Evolutionary conservation across 306 rosid genomes (phyloP).

Genomic region (Gastrolobium villosum): DNA sequence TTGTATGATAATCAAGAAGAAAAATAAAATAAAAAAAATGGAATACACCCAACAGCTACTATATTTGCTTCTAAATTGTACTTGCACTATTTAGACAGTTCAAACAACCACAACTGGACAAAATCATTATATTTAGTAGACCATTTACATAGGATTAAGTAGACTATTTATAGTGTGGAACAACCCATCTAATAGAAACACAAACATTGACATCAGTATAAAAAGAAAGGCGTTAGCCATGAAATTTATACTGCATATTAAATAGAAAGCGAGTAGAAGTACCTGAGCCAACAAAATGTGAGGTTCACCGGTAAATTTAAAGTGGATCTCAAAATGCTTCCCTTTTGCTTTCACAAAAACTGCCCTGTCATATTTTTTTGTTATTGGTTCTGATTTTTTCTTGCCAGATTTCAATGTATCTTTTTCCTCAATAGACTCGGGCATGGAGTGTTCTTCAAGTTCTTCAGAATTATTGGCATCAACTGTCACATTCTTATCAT

Average conservation of each 20-base stretch:
- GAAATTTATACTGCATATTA: not conserved
- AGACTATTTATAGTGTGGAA: not conserved
- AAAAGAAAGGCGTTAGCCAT: not conserved
- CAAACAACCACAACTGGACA: too few species aligned
- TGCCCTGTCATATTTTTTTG: conserved; percentile 61
- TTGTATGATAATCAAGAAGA: conserved; percentile 10
- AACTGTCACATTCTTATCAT: conserved; percentile 41
- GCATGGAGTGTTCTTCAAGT: conserved; percentile 36
- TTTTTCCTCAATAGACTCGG: conserved; percentile 42
- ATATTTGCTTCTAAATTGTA: not conserved
- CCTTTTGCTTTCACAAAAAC: conserved; percentile 64
- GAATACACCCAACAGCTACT: not conserved
- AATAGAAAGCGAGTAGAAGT: conserved; percentile 38
- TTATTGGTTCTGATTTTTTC: conserved; percentile 30
- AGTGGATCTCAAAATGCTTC: conserved; percentile 77
- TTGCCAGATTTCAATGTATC: conserved; percentile 28
- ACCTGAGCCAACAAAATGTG: conserved; percentile 89
- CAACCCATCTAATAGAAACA: not conserved
- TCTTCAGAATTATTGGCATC: conserved; percentile 49
- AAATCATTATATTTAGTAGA: too few species aligned
- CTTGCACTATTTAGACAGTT: too few species aligned
- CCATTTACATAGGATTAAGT: not conserved
- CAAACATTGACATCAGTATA: not conserved
- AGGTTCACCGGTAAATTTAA: conserved; percentile 71
- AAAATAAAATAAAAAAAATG: conserved; percentile 6